phyloP scores from a whole-genome alignment of 116 monocot genomes.

The Posidonia oceanica region DNA sequence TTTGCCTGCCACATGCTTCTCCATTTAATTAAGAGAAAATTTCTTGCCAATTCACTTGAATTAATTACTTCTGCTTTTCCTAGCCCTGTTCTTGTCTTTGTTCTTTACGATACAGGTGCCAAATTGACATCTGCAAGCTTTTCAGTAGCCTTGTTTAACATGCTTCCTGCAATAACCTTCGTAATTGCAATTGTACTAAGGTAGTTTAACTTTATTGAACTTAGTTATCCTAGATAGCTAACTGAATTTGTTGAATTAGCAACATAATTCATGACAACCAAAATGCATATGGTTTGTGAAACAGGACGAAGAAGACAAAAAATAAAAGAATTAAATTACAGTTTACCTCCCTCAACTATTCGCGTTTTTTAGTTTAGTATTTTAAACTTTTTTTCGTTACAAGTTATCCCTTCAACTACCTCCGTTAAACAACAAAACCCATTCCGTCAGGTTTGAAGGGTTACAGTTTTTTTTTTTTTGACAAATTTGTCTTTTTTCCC shows the following conservation, averaged over 20 bases:
- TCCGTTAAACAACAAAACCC: too few relatives aligned
- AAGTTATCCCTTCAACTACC: too few relatives aligned
- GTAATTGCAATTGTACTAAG: conserved; percentile 30
- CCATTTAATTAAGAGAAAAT: background rate
- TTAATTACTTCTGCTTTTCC: background rate
- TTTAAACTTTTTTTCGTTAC: too few relatives aligned
- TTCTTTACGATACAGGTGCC: conserved; percentile 42
- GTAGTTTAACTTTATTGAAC: too few relatives aligned
- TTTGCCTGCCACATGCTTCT: background rate
- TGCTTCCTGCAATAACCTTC: conserved; percentile 56
- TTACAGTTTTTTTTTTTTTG: too few relatives aligned
- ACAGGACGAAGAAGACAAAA: conserved; percentile 50
- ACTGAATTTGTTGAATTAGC: background rate
- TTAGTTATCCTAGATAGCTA: too few relatives aligned
- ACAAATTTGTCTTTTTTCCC: too few relatives aligned
- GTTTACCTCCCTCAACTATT: too few relatives aligned
- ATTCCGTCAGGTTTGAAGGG: too few relatives aligned
- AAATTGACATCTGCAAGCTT: conserved; percentile 43
- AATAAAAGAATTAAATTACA: too few relatives aligned
- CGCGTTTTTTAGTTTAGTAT: too few relatives aligned
- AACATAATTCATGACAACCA: too few relatives aligned
- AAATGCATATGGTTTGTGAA: background rate
- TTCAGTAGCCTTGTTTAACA: conserved; percentile 33
- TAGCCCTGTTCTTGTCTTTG: conserved; percentile 57
- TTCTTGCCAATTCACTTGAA: background rate